Evolutionary conservation across 768 basidiomycete genomes (phyloP).

Genomic region (Suillus variegatus): DNA sequence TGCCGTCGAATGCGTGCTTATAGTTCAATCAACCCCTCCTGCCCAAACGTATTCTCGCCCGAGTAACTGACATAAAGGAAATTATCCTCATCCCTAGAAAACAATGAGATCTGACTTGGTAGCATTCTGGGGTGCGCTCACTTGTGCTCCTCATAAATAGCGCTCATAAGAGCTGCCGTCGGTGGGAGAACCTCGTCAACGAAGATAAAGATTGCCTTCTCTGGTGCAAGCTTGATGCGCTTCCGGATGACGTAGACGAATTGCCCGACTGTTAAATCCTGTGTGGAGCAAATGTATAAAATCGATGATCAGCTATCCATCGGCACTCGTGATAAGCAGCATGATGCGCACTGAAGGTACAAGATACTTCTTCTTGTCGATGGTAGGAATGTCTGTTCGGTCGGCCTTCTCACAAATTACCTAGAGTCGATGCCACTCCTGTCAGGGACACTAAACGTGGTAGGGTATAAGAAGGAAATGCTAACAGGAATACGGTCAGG

Average conservation of each 20-base stretch:
- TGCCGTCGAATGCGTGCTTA: constrained; percentile 22
- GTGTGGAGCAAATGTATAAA: constrained; percentile 8
- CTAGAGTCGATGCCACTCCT: constrained; percentile 40
- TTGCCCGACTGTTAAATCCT: constrained; percentile 97
- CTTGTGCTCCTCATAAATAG: constrained; percentile 99
- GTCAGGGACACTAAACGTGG: constrained; percentile 13
- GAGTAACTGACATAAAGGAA: constrained; percentile 99
- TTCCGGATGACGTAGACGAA: constrained; percentile 99
- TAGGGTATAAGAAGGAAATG: constrained; percentile 7
- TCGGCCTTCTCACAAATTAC: constrained; percentile 99
- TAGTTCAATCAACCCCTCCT: constrained; percentile 33
- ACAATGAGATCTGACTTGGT: constrained; percentile 27
- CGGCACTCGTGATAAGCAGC: constrained; percentile 7
- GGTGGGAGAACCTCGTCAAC: constrained; percentile 98
- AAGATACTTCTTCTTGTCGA: constrained; percentile 99
- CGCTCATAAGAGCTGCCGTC: constrained; percentile 97
- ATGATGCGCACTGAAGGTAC: constrained; percentile 82
- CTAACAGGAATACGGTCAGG: constrained; percentile 96
- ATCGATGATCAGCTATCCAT: constrained; percentile 29
- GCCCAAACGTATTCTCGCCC: constrained; percentile 95
- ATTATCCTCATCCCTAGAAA: constrained; percentile 91
- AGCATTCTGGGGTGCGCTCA: constrained; percentile 41
- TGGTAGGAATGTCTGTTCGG: constrained; percentile 96
- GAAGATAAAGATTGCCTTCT: constrained; percentile 99
- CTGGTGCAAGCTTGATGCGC: constrained; percentile 98